Conservation (phyloP, 2,329 filamentous ascomycete genomes). For the Chalaropsis ovoidea region DNA sequence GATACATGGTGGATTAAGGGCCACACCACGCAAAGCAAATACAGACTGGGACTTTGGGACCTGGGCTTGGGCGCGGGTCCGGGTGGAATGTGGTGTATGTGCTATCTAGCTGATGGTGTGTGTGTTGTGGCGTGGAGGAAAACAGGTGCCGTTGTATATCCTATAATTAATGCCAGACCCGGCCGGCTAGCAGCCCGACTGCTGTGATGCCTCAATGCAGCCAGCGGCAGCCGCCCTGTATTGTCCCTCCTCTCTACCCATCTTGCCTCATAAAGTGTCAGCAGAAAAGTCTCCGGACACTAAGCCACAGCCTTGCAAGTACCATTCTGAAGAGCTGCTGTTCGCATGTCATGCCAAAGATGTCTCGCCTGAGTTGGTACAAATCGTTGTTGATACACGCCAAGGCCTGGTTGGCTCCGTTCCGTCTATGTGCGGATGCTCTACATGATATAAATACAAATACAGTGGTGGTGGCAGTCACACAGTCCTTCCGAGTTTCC, state of each 20-base stretch:
- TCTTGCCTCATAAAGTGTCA: neutral
- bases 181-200: neutral
- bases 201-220: neutral
- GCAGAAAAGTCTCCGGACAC: no score
- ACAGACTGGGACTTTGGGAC: neutral
- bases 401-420: slow-evolving; percentile 21
- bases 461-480: slow-evolving; percentile 5
- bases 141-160: neutral
- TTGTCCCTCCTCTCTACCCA: neutral
- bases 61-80: no score
- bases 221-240: no score
- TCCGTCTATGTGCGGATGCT: slow-evolving; percentile 12
- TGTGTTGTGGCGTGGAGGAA: no score
- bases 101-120: no score
- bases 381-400: slow-evolving; percentile 22
- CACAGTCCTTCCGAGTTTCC: neutral
- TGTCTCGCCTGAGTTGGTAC: neutral
- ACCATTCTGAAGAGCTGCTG: no score
- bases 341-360: no score
- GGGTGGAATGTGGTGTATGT: no score
- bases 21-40: neutral
- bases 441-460: slow-evolving; percentile 26
- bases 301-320: no score
- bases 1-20: neutral
- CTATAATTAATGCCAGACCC: neutral